phyloP scores from a whole-genome alignment of 192 early-diverging fungal genomes.

The Gryganskiella cystojenkinii region DNA sequence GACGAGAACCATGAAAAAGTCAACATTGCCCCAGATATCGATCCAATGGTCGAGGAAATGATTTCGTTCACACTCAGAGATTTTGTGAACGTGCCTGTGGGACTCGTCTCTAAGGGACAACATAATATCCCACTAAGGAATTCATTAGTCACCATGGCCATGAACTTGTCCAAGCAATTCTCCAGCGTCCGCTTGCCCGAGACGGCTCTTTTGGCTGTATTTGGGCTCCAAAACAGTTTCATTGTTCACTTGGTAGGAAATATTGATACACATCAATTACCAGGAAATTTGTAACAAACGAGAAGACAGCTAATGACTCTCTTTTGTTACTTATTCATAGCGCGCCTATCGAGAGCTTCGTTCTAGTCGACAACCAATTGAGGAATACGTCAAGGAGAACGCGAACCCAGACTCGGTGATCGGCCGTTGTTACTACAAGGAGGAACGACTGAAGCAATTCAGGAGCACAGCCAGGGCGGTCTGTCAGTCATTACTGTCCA shows the following conservation, averaged over 20 bases:
- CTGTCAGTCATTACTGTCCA: slow-evolving; percentile 54
- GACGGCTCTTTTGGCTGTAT: slow-evolving; percentile 59
- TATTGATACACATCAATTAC: neutral
- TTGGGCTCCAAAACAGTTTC: slow-evolving; percentile 63
- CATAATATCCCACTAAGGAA: slow-evolving; percentile 38
- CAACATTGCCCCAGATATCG: slow-evolving; percentile 26
- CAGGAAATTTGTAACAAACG: neutral
- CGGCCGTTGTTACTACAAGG: slow-evolving; percentile 48
- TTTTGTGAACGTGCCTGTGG: slow-evolving; percentile 45
- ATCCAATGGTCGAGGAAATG: slow-evolving; percentile 45
- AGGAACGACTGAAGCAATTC: slow-evolving; percentile 55
- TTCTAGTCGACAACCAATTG: slow-evolving; percentile 46
- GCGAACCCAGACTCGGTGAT: slow-evolving; percentile 60
- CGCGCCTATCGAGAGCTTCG: slow-evolving; percentile 54
- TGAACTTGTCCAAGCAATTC: slow-evolving; percentile 41
- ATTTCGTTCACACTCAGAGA: slow-evolving; percentile 38
- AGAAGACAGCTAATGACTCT: neutral
- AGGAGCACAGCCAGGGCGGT: slow-evolving; percentile 45
- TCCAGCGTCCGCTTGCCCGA: slow-evolving; percentile 54
- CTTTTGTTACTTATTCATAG: neutral
- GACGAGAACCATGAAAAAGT: slow-evolving; percentile 14
- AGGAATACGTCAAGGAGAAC: slow-evolving; percentile 43
- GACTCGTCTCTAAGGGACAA: slow-evolving; percentile 33
- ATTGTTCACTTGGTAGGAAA: slow-evolving; percentile 67
- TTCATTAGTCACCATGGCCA: slow-evolving; percentile 52